Percentiles rank a stretch among this genome's conserved stretches.
Conservation (phyloP, 2,329 filamentous ascomycete species). For the Arthrocladium fulminans region DNA sequence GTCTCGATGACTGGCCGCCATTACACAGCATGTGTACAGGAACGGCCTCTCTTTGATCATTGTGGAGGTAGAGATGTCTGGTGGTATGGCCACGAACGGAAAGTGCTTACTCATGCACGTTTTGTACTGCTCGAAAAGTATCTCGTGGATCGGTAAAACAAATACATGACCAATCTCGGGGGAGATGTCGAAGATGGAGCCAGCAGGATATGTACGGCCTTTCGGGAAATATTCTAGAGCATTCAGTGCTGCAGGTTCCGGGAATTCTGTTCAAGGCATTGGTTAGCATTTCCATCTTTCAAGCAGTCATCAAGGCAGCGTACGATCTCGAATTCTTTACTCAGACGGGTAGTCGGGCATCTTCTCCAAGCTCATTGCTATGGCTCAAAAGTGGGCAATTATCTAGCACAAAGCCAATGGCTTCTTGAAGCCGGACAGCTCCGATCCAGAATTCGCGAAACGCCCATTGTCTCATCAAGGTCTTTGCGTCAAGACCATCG, state of each 20-base stretch:
- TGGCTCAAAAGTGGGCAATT: too few relatives aligned
- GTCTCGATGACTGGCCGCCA: slow-evolving; percentile 23
- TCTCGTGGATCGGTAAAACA: slow-evolving; percentile 8
- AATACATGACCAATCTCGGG: slow-evolving; percentile 3
- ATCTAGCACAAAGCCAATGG: too few relatives aligned
- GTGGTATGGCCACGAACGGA: slow-evolving; percentile 25
- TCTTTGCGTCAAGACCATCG: too few relatives aligned
- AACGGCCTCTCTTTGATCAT: slow-evolving; percentile 26
- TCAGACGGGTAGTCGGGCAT: too few relatives aligned
- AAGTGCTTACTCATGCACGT: slow-evolving; percentile 23
- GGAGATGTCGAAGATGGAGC: not conserved
- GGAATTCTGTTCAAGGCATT: not conserved
- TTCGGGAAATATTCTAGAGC: not conserved
- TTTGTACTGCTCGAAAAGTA: slow-evolving; percentile 14
- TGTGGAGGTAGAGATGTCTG: slow-evolving; percentile 14
- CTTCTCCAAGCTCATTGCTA: too few relatives aligned
- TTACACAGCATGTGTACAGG: slow-evolving; percentile 30
- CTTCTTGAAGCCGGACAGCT: too few relatives aligned
- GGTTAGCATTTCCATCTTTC: not conserved
- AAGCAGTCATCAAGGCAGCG: not conserved
- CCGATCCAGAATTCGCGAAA: too few relatives aligned
- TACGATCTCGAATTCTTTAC: not conserved
- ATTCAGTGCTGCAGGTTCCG: not conserved
- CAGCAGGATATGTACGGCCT: not conserved
- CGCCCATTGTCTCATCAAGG: too few relatives aligned